Conservation (phyloP, 805 yeast genomes). For the Kurtzmaniella cleridarum region DNA sequence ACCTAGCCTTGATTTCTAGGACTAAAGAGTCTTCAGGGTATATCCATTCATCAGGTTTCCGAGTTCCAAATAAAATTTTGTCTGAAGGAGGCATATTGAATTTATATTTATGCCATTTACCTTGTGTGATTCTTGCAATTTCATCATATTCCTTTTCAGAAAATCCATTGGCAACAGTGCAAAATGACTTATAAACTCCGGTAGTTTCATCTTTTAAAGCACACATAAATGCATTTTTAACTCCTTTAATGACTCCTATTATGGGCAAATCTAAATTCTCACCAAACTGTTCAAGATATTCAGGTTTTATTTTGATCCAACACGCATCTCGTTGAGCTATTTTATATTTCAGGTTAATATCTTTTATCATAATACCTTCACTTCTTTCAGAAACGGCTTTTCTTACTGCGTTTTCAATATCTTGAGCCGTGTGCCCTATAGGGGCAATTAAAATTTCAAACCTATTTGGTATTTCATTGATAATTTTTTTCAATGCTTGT, state of each 20-base stretch:
- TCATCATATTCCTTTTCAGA: constrained; percentile 54
- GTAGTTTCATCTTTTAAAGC: constrained; percentile 51
- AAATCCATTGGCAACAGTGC: constrained; percentile 83
- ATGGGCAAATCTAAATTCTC: constrained; percentile 77
- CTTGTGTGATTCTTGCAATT: constrained; percentile 52
- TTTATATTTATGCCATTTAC: constrained; percentile 52
- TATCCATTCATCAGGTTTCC: constrained; percentile 71
- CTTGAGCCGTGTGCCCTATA: constrained; percentile 40
- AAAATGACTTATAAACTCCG: constrained; percentile 56
- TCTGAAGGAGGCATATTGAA: constrained; percentile 35
- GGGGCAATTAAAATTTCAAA: constrained; percentile 45
- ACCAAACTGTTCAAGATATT: constrained; percentile 79
- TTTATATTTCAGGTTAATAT: constrained; percentile 50
- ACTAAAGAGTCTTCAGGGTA: constrained; percentile 74
- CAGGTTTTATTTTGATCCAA: constrained; percentile 94
- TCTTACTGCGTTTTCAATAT: constrained; percentile 52
- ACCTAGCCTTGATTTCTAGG: constrained; percentile 77
- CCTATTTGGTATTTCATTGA: constrained; percentile 41
- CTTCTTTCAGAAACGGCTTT: constrained; percentile 56
- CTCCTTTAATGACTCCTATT: constrained; percentile 72
- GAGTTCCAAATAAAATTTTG: constrained; percentile 45
- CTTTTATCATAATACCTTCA: constrained; percentile 82
- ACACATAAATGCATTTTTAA: constrained; percentile 68
- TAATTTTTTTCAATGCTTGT: constrained; percentile 38
- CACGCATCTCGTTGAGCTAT: constrained; percentile 54